Evolutionary conservation across 176 grass and related monocot genomes (phyloP).

Genomic region (Carex kokanica): DNA sequence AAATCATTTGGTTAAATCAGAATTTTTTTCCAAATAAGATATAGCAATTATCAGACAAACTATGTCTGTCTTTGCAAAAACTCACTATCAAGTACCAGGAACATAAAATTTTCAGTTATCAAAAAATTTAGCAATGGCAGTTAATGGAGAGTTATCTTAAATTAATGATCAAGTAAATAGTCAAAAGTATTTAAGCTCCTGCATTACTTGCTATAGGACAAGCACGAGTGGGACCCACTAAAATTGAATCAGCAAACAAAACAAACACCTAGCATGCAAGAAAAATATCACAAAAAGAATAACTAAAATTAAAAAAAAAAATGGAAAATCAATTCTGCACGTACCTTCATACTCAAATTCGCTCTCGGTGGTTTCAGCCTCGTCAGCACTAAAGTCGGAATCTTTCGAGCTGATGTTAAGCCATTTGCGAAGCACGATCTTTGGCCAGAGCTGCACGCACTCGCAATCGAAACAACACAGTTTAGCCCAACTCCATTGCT

Average conservation of each 20-base stretch:
- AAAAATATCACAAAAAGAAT: constrained; percentile 16
- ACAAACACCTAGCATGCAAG: constrained; percentile 35
- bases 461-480: constrained; percentile 42
- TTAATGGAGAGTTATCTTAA: not conserved
- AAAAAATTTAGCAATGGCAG: not conserved
- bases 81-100: not conserved
- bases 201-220: constrained; percentile 1
- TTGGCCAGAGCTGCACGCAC: constrained; percentile 78
- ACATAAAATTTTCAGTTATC: not conserved
- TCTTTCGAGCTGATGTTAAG: constrained; percentile 85
- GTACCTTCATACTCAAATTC: constrained; percentile 73
- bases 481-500: constrained; percentile 40
- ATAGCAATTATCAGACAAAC: not conserved
- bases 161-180: not conserved
- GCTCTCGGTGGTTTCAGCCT: constrained; percentile 72
- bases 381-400: constrained; percentile 92
- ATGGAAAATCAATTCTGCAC: not conserved
- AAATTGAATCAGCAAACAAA: not conserved
- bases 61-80: constrained; percentile 11
- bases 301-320: not conserved
- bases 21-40: constrained; percentile 15
- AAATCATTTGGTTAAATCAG: constrained; percentile 11
- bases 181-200: not conserved
- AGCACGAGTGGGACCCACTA: not conserved
- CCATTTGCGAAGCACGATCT: constrained; percentile 81